phyloP scores from a whole-genome alignment of 352 stramenopile species.

The Hyaloperonospora arabidopsidis region DNA sequence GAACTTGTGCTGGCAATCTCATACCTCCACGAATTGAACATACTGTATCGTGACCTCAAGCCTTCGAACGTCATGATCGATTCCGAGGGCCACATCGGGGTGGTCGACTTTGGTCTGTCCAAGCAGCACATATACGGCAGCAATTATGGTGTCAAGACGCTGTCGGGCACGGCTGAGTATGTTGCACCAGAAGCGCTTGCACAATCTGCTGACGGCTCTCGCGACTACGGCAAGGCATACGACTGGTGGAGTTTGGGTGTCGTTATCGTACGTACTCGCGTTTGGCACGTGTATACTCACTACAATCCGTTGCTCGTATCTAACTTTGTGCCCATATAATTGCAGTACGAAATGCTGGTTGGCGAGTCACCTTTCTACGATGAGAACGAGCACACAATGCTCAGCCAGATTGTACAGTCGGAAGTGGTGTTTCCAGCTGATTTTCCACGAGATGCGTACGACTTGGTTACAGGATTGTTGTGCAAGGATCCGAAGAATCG shows the following conservation, averaged over 20 bases:
- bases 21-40: conserved; percentile 86
- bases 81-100: conserved; percentile 78
- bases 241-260: conserved; percentile 87
- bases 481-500: conserved; percentile 64
- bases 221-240: conserved; percentile 85
- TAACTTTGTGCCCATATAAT: conserved; percentile 9
- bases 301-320: conserved; percentile 6
- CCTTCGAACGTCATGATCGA: conserved; percentile 88
- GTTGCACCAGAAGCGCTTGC: conserved; percentile 77
- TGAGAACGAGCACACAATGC: conserved; percentile 85
- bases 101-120: conserved; percentile 84
- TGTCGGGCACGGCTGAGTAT: conserved; percentile 83
- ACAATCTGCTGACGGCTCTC: conserved; percentile 68
- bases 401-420: conserved; percentile 72
- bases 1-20: conserved; percentile 84
- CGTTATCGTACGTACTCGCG: conserved; percentile 57
- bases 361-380: conserved; percentile 85
- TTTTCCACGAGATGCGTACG: conserved; percentile 68
- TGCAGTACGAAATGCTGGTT: conserved; percentile 84
- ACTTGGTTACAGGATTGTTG: conserved; percentile 66
- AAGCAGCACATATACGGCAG: conserved; percentile 86
- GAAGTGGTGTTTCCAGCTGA: conserved; percentile 68
- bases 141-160: conserved; percentile 77
- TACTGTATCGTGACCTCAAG: conserved; percentile 84
- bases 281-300: conserved; percentile 1